phyloP scores from a whole-genome alignment of 306 rosid species.

The Lathyrus oleraceus region DNA sequence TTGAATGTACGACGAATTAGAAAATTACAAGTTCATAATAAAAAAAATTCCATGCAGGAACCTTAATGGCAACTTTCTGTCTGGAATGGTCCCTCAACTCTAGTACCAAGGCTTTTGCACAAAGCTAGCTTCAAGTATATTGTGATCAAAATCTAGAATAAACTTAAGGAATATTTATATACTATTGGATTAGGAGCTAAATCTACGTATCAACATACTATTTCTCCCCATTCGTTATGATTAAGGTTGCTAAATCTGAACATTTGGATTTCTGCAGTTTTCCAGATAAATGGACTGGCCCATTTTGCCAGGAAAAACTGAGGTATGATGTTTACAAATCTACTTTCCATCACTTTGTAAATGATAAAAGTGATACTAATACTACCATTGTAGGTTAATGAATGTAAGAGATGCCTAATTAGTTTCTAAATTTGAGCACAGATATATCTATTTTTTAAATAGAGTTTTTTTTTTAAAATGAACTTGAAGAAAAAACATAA shows the following conservation, averaged over 20 bases:
- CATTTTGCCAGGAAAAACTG: no score
- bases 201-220: neutral
- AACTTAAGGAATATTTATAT: conserved; percentile 13
- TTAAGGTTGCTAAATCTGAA: conserved; percentile 24
- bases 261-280: conserved; percentile 63
- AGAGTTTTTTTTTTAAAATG: no score
- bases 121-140: conserved; percentile 95
- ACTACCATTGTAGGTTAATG: no score
- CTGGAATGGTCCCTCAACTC: conserved; percentile 83
- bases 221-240: conserved; percentile 24
- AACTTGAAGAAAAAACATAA: neutral
- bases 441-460: no score
- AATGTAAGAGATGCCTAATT: no score
- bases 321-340: no score
- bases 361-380: no score
- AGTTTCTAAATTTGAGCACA: no score
- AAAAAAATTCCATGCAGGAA: conserved; percentile 59
- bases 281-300: conserved; percentile 55
- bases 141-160: conserved; percentile 13
- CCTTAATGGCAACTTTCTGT: conserved; percentile 75
- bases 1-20: conserved; percentile 11
- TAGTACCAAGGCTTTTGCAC: conserved; percentile 90
- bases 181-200: neutral
- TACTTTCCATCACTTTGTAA: no score
- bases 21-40: conserved; percentile 23